These are phyloP conservation scores for Monosporozyma solicola DNA, from an alignment of 805 yeast genomes.

Conservation along the genomic window DNA sequence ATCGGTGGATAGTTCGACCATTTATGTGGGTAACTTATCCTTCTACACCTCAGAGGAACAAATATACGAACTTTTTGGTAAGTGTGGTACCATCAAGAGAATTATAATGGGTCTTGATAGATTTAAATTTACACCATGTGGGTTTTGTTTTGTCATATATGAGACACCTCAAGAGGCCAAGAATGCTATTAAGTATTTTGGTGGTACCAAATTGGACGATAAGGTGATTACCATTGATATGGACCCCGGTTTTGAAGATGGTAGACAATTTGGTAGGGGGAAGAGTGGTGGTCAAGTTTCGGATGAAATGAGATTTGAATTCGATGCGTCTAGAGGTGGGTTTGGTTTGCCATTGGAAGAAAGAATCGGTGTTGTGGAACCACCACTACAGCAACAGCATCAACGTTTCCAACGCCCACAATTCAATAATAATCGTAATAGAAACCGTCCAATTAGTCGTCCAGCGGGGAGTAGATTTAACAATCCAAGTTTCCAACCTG, in stretches of 20 bases:
- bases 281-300: slow-evolving; percentile 84
- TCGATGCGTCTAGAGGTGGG: slow-evolving; percentile 42
- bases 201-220: slow-evolving; percentile 78
- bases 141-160: slow-evolving; percentile 88
- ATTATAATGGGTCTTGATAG: slow-evolving; percentile 94
- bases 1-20: slow-evolving; percentile 60
- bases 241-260: slow-evolving; percentile 94
- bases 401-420: slow-evolving; percentile 5
- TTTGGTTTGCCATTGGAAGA: slow-evolving; percentile 34
- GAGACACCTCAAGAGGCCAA: slow-evolving; percentile 60
- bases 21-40: slow-evolving; percentile 86
- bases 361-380: slow-evolving; percentile 14
- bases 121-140: slow-evolving; percentile 87
- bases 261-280: slow-evolving; percentile 94
- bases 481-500: not conserved
- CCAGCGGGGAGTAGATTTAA: not conserved
- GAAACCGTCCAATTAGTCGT: slow-evolving; percentile 1
- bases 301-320: slow-evolving; percentile 50
- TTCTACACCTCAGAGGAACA: slow-evolving; percentile 94
- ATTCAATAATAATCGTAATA: not conserved
- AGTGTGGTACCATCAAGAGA: slow-evolving; percentile 68
- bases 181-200: slow-evolving; percentile 72
- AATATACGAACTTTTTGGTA: slow-evolving; percentile 74
- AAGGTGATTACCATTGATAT: slow-evolving; percentile 75
- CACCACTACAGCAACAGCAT: slow-evolving; percentile 1